Conservation (phyloP, 2,329 filamentous ascomycete genomes). For the Curvularia eragrostidis region DNA sequence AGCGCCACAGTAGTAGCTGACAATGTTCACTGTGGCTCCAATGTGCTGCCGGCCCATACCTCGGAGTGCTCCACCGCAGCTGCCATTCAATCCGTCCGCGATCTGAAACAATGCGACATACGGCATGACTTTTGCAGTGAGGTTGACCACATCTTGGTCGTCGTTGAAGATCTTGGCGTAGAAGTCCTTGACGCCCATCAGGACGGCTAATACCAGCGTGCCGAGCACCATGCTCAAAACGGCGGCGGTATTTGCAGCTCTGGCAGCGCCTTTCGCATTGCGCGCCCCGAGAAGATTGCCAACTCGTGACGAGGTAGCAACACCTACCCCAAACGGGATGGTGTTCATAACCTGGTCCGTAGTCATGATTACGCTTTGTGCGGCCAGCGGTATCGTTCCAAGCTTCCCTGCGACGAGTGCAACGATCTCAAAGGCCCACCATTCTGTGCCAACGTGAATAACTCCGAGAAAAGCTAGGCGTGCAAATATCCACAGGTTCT, state of each 20-base stretch:
- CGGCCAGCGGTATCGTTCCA: slow-evolving; percentile 78
- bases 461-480: slow-evolving; percentile 77
- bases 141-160: slow-evolving; percentile 71
- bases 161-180: slow-evolving; percentile 85
- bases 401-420: slow-evolving; percentile 81
- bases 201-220: slow-evolving; percentile 66
- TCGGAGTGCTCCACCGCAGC: slow-evolving; percentile 78
- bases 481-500: slow-evolving; percentile 73
- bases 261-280: slow-evolving; percentile 68
- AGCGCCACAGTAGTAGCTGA: slow-evolving; percentile 84
- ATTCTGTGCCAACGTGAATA: slow-evolving; percentile 86
- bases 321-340: slow-evolving; percentile 84
- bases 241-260: slow-evolving; percentile 78
- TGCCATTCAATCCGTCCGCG: slow-evolving; percentile 84
- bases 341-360: slow-evolving; percentile 85
- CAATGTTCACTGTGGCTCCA: slow-evolving; percentile 79
- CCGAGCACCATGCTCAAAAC: slow-evolving; percentile 75
- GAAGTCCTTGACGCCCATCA: slow-evolving; percentile 74
- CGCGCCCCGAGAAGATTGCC: slow-evolving; percentile 80
- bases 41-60: slow-evolving; percentile 89
- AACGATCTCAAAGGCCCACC: slow-evolving; percentile 95
- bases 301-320: slow-evolving; percentile 77
- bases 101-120: slow-evolving; percentile 91
- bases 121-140: slow-evolving; percentile 81
- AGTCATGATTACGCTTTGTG: slow-evolving; percentile 90